These are phyloP conservation scores for Coemansia sp. DNA, from an alignment of 192 early-diverging fungal species.

Conservation along the genomic window DNA sequence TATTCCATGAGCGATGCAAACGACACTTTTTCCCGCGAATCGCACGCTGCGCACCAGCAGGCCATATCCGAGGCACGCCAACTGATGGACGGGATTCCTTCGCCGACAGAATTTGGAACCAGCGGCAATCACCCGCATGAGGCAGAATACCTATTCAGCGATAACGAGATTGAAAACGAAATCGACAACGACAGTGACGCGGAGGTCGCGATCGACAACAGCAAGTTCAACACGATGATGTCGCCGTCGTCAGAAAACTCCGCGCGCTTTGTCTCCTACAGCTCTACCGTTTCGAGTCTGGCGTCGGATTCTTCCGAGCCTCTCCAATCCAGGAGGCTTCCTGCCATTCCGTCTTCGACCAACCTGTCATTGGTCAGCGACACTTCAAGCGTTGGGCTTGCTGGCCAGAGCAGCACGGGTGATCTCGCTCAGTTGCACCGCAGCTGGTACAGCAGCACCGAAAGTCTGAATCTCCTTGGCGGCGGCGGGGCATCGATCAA, in stretches of 20 bases:
- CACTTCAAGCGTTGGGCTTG: slow-evolving; percentile 32
- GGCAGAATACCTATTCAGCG: slow-evolving; percentile 50
- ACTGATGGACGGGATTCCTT: slow-evolving; percentile 47
- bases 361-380: slow-evolving; percentile 37
- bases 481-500: slow-evolving; percentile 26
- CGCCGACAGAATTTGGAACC: slow-evolving; percentile 30
- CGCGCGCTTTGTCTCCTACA: slow-evolving; percentile 32
- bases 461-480: slow-evolving; percentile 38
- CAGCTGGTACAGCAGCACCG: slow-evolving; percentile 54
- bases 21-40: slow-evolving; percentile 15
- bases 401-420: slow-evolving; percentile 29
- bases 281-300: slow-evolving; percentile 41
- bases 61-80: slow-evolving; percentile 49
- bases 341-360: slow-evolving; percentile 20
- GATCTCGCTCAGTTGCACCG: slow-evolving; percentile 40
- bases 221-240: slow-evolving; percentile 42
- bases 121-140: slow-evolving; percentile 20
- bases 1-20: slow-evolving; percentile 36
- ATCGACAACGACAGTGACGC: slow-evolving; percentile 19
- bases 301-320: slow-evolving; percentile 20
- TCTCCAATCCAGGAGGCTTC: slow-evolving; percentile 22
- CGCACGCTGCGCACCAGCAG: slow-evolving; percentile 32
- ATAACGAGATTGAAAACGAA: slow-evolving; percentile 11
- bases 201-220: slow-evolving; percentile 7
- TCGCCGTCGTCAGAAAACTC: slow-evolving; percentile 44